These are phyloP conservation scores for Zymoseptoria tritici DNA, from an alignment of 2,329 filamentous ascomycete genomes.

Conservation along the genomic window DNA sequence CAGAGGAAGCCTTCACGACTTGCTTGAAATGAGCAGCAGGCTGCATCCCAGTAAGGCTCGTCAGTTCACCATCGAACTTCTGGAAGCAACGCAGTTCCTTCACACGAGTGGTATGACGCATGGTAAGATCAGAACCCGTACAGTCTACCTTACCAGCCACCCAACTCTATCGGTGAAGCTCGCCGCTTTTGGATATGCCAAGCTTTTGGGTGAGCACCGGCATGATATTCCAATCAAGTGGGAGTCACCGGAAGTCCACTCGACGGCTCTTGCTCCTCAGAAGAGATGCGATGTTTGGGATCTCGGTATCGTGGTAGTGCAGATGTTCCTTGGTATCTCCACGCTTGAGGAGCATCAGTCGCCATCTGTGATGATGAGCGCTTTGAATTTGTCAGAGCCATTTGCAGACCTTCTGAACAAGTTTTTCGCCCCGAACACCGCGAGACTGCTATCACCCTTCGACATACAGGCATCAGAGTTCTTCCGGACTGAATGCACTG, in stretches of 20 bases:
- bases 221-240: constrained; percentile 15
- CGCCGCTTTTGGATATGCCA: constrained; percentile 65
- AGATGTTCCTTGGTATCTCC: constrained; percentile 86
- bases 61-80: constrained; percentile 83
- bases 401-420: constrained; percentile 73
- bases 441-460: constrained; percentile 78
- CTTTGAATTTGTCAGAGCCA: constrained; percentile 63
- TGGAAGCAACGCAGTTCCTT: constrained; percentile 81
- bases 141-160: constrained; percentile 18
- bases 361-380: constrained; percentile 64
- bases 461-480: constrained; percentile 55
- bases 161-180: constrained; percentile 51
- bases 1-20: constrained; percentile 66
- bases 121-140: constrained; percentile 19
- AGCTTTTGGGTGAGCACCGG: constrained; percentile 48
- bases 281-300: constrained; percentile 93
- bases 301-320: constrained; percentile 80
- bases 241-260: constrained; percentile 7
- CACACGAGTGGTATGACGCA: constrained; percentile 81
- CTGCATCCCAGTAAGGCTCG: constrained; percentile 68
- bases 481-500: constrained; percentile 42
- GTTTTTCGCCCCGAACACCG: constrained; percentile 77
- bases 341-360: constrained; percentile 71
- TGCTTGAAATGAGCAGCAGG: constrained; percentile 68
- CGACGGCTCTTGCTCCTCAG: constrained; percentile 27